Evolutionary conservation across 306 rosid species (phyloP).

Genomic region (Rosa rugosa): DNA sequence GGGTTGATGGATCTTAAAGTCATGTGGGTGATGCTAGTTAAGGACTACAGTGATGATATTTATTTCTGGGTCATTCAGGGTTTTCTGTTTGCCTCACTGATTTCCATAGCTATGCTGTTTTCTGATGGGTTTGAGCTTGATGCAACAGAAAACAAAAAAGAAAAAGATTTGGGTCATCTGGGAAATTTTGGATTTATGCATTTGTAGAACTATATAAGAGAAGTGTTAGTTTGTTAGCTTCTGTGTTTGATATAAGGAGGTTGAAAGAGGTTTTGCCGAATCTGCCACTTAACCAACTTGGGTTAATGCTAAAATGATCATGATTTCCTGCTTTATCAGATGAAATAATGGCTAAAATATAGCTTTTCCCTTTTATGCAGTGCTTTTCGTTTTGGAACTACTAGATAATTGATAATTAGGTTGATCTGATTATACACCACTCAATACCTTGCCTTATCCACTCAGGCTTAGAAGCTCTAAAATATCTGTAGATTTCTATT

Average conservation of each 20-base stretch:
- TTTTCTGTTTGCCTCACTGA: not conserved
- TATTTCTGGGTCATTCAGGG: constrained; percentile 13
- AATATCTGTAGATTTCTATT: constrained; percentile 10
- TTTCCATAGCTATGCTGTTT: constrained; percentile 9
- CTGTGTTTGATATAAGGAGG: constrained; percentile 5
- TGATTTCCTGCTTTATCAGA: not conserved
- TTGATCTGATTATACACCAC: not conserved
- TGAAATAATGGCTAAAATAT: not conserved
- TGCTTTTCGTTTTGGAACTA: not conserved
- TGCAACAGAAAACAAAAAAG: not conserved
- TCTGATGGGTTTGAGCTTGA: not conserved
- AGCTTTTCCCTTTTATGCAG: not conserved
- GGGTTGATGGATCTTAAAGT: constrained; percentile 16
- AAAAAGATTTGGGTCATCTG: not conserved
- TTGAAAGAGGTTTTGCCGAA: not conserved
- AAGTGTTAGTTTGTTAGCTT: not conserved
- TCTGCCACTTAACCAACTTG: not conserved
- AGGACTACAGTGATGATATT: constrained; percentile 18
- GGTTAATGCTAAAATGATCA: not conserved
- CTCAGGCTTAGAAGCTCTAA: not conserved
- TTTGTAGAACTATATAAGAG: not conserved
- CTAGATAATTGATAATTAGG: not conserved
- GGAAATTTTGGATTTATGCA: constrained; percentile 17
- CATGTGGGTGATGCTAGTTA: not conserved
- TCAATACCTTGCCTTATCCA: not conserved